These are phyloP conservation scores for Cladosporium austrohemisphaericum DNA, from an alignment of 2,329 filamentous ascomycete genomes.

Conservation along the genomic window DNA sequence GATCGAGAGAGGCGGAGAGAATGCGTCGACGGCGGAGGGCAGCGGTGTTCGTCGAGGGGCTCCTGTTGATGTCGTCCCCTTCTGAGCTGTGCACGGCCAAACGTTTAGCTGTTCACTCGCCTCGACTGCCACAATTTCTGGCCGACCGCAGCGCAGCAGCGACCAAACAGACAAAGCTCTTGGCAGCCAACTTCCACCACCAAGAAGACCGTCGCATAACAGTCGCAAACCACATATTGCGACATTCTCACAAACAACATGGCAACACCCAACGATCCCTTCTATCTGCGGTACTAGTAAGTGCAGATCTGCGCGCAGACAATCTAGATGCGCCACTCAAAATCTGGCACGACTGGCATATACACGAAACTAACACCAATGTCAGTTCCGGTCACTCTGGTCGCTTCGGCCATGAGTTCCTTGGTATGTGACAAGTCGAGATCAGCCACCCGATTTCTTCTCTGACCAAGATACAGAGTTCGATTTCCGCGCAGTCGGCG, in stretches of 20 bases:
- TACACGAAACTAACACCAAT: neutral
- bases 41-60: conserved; percentile 3
- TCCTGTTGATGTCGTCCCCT: conserved; percentile 12
- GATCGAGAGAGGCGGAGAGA: neutral
- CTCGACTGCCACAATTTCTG: neutral
- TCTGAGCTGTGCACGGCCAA: conserved; percentile 10
- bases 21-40: neutral
- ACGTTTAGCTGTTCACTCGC: conserved; percentile 8
- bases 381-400: conserved; percentile 91
- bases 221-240: neutral
- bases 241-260: conserved; percentile 42
- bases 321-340: neutral
- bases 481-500: conserved; percentile 87
- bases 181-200: conserved; percentile 6
- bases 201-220: neutral
- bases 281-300: conserved; percentile 98
- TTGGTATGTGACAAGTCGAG: conserved; percentile 57
- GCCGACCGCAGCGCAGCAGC: neutral
- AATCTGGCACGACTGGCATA: no score
- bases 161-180: neutral
- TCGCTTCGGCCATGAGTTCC: conserved; percentile 95
- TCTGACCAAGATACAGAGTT: conserved; percentile 63
- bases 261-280: conserved; percentile 68
- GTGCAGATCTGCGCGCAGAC: conserved; percentile 33
- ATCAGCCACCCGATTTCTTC: neutral